Percentiles rank a stretch among this genome's conserved stretches.
Conservation (phyloP, 1,284 basidiomycete genomes). For the Fereydounia khargensis region DNA sequence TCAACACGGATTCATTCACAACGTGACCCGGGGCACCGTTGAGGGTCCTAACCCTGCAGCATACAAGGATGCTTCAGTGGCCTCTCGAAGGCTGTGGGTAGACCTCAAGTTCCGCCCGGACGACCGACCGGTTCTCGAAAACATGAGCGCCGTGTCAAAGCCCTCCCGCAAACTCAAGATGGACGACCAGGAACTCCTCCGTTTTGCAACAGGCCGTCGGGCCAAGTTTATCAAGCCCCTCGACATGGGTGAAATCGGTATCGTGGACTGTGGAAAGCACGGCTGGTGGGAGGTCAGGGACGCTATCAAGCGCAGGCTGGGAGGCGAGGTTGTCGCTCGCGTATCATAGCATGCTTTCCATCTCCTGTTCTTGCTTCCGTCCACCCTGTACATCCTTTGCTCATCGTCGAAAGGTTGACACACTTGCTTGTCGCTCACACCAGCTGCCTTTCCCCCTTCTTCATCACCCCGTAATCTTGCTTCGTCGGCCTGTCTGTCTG, state of each 20-base stretch:
- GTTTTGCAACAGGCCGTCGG: slow-evolving; percentile 64
- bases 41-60: slow-evolving; percentile 66
- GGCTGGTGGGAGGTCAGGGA: slow-evolving; percentile 59
- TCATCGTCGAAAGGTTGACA: no score
- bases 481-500: background rate
- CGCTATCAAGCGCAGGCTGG: slow-evolving; percentile 56
- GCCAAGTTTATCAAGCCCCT: slow-evolving; percentile 67
- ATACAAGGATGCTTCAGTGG: slow-evolving; percentile 63
- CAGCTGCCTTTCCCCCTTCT: background rate
- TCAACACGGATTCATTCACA: slow-evolving; percentile 78
- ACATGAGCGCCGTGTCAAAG: slow-evolving; percentile 72
- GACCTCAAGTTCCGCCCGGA: slow-evolving; percentile 79
- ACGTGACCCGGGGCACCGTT: slow-evolving; percentile 74
- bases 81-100: slow-evolving; percentile 69
- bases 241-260: slow-evolving; percentile 81
- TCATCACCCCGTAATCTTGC: background rate
- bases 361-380: no score
- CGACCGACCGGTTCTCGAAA: slow-evolving; percentile 73
- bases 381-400: no score
- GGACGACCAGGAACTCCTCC: slow-evolving; percentile 69
- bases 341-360: slow-evolving; percentile 33
- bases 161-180: slow-evolving; percentile 74
- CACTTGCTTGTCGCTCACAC: no score
- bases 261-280: slow-evolving; percentile 68
- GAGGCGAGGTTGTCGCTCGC: slow-evolving; percentile 59